Evolutionary conservation across 208 protist species (phyloP).

Genomic region (Trypanosoma congolense): DNA sequence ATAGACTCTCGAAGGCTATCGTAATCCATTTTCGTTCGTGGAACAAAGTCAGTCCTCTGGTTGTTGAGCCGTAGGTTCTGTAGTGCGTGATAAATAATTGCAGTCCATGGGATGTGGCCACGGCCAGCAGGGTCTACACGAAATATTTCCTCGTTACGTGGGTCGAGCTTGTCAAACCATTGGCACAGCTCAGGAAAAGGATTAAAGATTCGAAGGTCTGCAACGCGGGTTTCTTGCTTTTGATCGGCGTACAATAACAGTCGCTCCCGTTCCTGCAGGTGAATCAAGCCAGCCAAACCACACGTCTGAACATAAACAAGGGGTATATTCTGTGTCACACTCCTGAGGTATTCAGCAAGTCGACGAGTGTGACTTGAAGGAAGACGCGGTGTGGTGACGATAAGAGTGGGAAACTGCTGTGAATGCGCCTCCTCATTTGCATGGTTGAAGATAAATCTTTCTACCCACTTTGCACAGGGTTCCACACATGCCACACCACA

Average conservation of each 20-base stretch:
- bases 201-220: slow-evolving; percentile 88
- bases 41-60: slow-evolving; percentile 6
- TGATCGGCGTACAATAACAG: slow-evolving; percentile 47
- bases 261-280: slow-evolving; percentile 50
- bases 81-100: slow-evolving; percentile 74
- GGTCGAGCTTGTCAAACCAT: slow-evolving; percentile 59
- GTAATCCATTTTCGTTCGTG: slow-evolving; percentile 13
- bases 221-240: slow-evolving; percentile 35
- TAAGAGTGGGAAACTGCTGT: slow-evolving; percentile 2
- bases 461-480: slow-evolving; percentile 34
- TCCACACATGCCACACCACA: slow-evolving; percentile 30
- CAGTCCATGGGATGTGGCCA: slow-evolving; percentile 87
- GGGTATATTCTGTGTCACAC: slow-evolving; percentile 28
- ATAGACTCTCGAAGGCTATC: slow-evolving; percentile 5
- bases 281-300: slow-evolving; percentile 89
- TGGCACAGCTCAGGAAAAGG: slow-evolving; percentile 76
- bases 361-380: slow-evolving; percentile 4
- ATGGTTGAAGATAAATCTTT: slow-evolving; percentile 18
- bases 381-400: slow-evolving; percentile 19
- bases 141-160: slow-evolving; percentile 42
- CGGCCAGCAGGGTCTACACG: slow-evolving; percentile 33
- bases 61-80: slow-evolving; percentile 28
- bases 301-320: slow-evolving; percentile 76
- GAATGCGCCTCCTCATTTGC: background rate
- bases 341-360: slow-evolving; percentile 6